These are phyloP conservation scores for Dioszegia crocea DNA, from an alignment of 768 basidiomycete species.

Conservation along the genomic window DNA sequence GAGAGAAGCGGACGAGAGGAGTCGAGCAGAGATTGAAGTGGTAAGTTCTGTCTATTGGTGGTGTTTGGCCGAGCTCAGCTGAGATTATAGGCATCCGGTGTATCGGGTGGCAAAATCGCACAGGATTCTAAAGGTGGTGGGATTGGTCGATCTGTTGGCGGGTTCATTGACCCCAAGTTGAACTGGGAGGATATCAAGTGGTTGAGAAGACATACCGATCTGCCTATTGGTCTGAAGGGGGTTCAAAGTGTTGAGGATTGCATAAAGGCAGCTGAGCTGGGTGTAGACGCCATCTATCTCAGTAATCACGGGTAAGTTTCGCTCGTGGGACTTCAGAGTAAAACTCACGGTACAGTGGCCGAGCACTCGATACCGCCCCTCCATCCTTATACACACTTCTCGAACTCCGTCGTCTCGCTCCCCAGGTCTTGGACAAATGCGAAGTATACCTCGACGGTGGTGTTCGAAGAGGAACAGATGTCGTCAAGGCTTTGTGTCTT, in stretches of 20 bases:
- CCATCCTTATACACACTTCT: conserved; percentile 61
- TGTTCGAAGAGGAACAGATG: conserved; percentile 74
- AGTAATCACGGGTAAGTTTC: conserved; percentile 77
- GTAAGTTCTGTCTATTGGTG: conserved; percentile 17
- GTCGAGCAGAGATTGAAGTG: conserved; percentile 46
- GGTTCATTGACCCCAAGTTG: conserved; percentile 49
- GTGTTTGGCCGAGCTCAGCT: not conserved
- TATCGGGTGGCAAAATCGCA: conserved; percentile 47
- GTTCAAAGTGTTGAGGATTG: conserved; percentile 65
- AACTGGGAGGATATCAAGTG: conserved; percentile 57
- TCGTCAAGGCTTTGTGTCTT: conserved; percentile 82
- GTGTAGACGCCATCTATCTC: conserved; percentile 80
- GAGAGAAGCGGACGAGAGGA: conserved; percentile 48
- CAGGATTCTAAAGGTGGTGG: conserved; percentile 47
- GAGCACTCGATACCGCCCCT: conserved; percentile 34
- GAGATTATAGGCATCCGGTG: conserved; percentile 35
- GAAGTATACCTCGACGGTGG: conserved; percentile 82
- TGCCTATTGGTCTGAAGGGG: conserved; percentile 55
- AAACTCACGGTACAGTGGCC: too few species aligned
- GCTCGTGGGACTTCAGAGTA: too few species aligned
- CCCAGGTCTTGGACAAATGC: conserved; percentile 69
- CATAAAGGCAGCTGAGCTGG: conserved; percentile 73
- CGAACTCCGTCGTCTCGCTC: conserved; percentile 65
- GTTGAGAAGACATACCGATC: conserved; percentile 50
- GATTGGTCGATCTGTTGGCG: conserved; percentile 47